Evolutionary conservation across 129 eudicot species (phyloP).

Genomic region (Dittrichia graveolens): DNA sequence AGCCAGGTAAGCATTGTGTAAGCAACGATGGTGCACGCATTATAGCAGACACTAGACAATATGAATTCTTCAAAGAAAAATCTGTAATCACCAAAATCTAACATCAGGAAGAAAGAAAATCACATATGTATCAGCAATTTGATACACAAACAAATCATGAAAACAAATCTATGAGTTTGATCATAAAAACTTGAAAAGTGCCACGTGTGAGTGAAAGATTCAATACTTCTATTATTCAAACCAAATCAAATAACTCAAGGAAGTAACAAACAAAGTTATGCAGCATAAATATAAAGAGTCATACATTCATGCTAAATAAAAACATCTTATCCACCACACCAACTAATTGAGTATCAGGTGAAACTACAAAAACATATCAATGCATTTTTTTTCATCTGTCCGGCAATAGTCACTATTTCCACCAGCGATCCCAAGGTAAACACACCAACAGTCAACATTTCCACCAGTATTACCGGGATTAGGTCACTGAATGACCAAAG

Average conservation of each 20-base stretch:
- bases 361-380: background rate
- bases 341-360: background rate
- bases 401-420: no score
- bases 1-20: constrained; percentile 80
- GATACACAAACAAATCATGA: background rate
- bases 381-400: no score
- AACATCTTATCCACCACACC: background rate
- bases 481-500: no score
- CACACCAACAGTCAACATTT: no score
- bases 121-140: background rate
- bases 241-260: background rate
- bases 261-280: background rate
- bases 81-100: constrained; percentile 22
- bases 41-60: constrained; percentile 13
- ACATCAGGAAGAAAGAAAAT: constrained; percentile 13
- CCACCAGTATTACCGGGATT: no score
- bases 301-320: background rate
- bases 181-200: background rate
- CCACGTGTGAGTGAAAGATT: background rate
- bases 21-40: constrained; percentile 79
- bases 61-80: background rate
- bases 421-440: no score
- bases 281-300: background rate
- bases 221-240: background rate
- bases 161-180: background rate